These are phyloP conservation scores for Acer saccharum DNA, from an alignment of 345 rosid genomes.

Conservation along the genomic window DNA sequence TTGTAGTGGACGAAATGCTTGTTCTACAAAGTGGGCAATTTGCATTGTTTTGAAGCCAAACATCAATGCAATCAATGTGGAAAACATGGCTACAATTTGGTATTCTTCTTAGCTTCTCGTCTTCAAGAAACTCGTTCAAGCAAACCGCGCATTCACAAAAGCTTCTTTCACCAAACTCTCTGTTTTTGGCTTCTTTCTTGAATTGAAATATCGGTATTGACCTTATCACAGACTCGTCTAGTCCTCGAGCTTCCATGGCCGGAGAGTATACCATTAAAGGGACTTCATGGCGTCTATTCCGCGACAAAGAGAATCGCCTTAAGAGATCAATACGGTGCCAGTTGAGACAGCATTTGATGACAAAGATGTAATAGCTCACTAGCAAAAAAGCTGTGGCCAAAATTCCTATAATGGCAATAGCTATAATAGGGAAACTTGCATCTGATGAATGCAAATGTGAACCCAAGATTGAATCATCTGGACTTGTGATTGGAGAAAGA, in stretches of 20 bases:
- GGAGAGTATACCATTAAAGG: conserved; percentile 53
- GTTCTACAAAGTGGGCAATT: conserved; percentile 91
- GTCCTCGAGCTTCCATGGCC: conserved; percentile 55
- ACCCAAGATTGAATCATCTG: conserved; percentile 27
- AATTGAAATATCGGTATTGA: conserved; percentile 75
- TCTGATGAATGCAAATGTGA: conserved; percentile 36
- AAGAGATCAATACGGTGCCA: conserved; percentile 75
- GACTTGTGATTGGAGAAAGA: conserved; percentile 34
- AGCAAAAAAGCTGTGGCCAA: conserved; percentile 80
- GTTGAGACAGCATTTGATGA: conserved; percentile 84
- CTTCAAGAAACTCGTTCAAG: conserved; percentile 78
- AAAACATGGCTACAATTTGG: conserved; percentile 84
- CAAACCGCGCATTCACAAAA: conserved; percentile 75
- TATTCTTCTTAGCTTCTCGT: conserved; percentile 69
- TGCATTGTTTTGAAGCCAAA: conserved; percentile 89
- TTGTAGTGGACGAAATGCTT: conserved; percentile 51
- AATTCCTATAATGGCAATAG: conserved; percentile 77
- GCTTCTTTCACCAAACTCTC: conserved; percentile 42
- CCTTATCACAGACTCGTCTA: conserved; percentile 78
- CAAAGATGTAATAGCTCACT: conserved; percentile 83
- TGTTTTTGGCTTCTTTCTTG: conserved; percentile 45
- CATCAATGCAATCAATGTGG: conserved; percentile 89
- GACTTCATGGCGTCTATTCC: conserved; percentile 47
- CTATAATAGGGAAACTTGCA: conserved; percentile 76
- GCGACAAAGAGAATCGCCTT: conserved; percentile 58